Evolutionary conservation across 441 rosid species (phyloP).

Genomic region (Sinapis alba): DNA sequence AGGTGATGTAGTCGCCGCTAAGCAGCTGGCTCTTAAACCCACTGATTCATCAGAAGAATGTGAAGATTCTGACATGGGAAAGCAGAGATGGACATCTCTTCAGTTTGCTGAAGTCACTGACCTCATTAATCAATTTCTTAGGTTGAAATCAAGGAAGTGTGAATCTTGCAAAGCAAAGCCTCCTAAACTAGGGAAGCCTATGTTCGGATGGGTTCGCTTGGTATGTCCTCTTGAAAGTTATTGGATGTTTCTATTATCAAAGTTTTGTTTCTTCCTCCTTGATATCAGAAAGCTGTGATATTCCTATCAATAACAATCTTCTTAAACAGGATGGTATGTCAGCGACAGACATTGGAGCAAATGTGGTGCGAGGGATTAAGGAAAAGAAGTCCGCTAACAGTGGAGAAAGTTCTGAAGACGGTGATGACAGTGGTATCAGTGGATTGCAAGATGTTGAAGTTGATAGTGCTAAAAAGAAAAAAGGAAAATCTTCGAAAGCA

Average conservation of each 20-base stretch:
- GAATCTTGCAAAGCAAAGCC: slow-evolving; percentile 47
- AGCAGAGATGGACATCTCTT: slow-evolving; percentile 85
- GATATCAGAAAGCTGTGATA: slow-evolving; percentile 3
- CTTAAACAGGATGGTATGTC: slow-evolving; percentile 56
- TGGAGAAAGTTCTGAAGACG: slow-evolving; percentile 47
- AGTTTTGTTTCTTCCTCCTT: not conserved
- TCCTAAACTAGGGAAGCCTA: slow-evolving; percentile 69
- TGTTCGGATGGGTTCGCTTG: slow-evolving; percentile 83
- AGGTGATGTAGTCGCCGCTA: slow-evolving; percentile 83
- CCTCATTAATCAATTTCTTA: slow-evolving; percentile 60
- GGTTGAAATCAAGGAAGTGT: slow-evolving; percentile 52
- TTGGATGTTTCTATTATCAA: slow-evolving; percentile 1
- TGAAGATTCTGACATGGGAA: slow-evolving; percentile 37
- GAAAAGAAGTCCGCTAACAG: slow-evolving; percentile 42
- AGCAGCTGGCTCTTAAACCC: slow-evolving; percentile 49
- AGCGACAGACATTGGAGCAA: slow-evolving; percentile 48
- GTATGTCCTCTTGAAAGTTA: slow-evolving; percentile 49
- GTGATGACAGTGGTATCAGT: slow-evolving; percentile 38
- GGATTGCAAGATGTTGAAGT: slow-evolving; percentile 37
- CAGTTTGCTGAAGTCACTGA: slow-evolving; percentile 75
- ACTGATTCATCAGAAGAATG: slow-evolving; percentile 35
- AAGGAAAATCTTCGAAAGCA: slow-evolving; percentile 31
- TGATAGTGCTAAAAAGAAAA: slow-evolving; percentile 40
- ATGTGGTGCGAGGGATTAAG: slow-evolving; percentile 51
- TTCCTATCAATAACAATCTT: slow-evolving; percentile 14